Evolutionary conservation across 1,139 yeast species (phyloP).

Genomic region (Pneumocystis carinii): DNA sequence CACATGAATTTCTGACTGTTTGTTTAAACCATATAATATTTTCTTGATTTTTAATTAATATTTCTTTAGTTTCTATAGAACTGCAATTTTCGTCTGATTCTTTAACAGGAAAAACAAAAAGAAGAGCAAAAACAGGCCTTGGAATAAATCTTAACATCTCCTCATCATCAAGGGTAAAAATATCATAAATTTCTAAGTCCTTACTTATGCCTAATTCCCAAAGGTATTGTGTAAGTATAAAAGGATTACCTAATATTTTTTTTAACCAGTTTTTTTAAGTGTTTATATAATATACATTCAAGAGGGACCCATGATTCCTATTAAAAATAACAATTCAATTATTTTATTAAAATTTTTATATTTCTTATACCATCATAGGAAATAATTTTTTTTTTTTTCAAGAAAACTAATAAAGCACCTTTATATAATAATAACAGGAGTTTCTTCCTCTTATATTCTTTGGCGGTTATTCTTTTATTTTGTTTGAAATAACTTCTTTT

Average conservation of each 20-base stretch:
- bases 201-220: constrained; percentile 51
- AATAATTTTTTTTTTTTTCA: neutral
- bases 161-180: constrained; percentile 67
- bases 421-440: too few species aligned
- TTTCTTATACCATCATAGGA: neutral
- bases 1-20: constrained; percentile 81
- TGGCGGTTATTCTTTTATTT: too few species aligned
- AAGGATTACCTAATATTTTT: constrained; percentile 39
- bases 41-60: constrained; percentile 13
- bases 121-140: constrained; percentile 60
- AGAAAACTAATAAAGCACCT: neutral
- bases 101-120: constrained; percentile 70
- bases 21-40: constrained; percentile 54
- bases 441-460: too few species aligned
- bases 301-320: neutral
- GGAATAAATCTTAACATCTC: constrained; percentile 68
- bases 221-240: constrained; percentile 60
- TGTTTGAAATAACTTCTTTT: too few species aligned
- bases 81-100: constrained; percentile 42
- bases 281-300: neutral
- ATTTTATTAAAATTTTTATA: neutral
- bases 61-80: constrained; percentile 23
- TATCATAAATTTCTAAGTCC: constrained; percentile 54
- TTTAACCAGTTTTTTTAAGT: neutral
- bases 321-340: neutral